Percentiles rank a stretch among this genome's conserved stretches.
These are phyloP conservation scores for Trapa incisa DNA, from an alignment of 345 rosid genomes.

Conservation along the genomic window DNA sequence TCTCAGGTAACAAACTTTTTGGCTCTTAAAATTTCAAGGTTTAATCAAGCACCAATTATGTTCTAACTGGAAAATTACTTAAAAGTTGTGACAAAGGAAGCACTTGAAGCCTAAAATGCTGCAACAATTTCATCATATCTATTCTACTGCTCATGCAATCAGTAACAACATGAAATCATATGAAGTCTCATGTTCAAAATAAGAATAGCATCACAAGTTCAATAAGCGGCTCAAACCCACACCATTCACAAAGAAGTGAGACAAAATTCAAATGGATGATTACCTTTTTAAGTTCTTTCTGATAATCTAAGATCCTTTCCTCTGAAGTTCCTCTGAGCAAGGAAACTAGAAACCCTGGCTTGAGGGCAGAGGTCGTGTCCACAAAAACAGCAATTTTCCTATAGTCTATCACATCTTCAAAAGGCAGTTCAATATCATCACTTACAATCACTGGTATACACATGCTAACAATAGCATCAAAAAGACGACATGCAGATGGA, in stretches of 20 bases:
- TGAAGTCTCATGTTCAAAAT: not conserved
- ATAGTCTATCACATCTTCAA: conserved; percentile 85
- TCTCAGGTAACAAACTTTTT: too few species aligned
- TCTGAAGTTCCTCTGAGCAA: conserved; percentile 44
- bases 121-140: not conserved
- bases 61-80: too few species aligned
- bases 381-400: conserved; percentile 72
- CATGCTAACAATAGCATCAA: conserved; percentile 94
- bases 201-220: not conserved
- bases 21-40: too few species aligned
- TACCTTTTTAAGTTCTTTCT: conserved; percentile 62
- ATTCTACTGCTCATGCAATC: too few species aligned
- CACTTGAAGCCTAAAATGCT: not conserved
- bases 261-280: not conserved
- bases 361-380: conserved; percentile 44
- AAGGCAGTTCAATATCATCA: conserved; percentile 83
- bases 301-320: conserved; percentile 59
- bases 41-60: too few species aligned
- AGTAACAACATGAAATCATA: not conserved
- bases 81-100: not conserved
- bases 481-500: conserved; percentile 96
- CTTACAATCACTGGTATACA: conserved; percentile 88
- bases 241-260: not conserved
- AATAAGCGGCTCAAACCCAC: not conserved
- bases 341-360: conserved; percentile 54